Evolutionary conservation across 2,329 filamentous ascomycete species (phyloP), one percentile per base, ranked within the genome.

Genomic region (Cladosporium sp.): DNA sequence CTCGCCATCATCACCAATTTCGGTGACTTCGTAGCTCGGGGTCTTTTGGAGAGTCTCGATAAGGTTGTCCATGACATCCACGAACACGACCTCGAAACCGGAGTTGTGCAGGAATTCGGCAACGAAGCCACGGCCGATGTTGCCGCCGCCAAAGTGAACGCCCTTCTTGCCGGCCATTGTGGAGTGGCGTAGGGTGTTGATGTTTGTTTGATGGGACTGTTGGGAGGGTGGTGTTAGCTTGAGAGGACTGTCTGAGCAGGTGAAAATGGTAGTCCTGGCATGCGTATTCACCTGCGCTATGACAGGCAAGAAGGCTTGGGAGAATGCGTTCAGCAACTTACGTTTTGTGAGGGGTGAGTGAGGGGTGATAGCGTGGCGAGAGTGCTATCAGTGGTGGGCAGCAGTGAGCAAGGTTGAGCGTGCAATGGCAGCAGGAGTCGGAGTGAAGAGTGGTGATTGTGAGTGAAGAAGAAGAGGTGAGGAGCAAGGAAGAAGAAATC

Each of bases 1-100:
- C 74, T 93, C 93, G 72, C 91, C 93, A 67, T 96, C 90, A 59
- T 88, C 85, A 70, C 93, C 93, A 72, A 97, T 92, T 82, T 97
- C 93, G 67, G 94, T 96, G 77, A 99, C 94, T 69, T 90, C 89
- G 86, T 98, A 99, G 16, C 88, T 90, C 65, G 88, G 84, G 58
- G 87, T 85, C 23, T 84, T 81, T 77, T 98, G 92, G 72, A 99
- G 86, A 62, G 85, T 81, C 73, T 94, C 84, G 78, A 98, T 95
- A 69, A 97, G 83, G 68, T 81, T 81, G 77, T 94, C 92, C 81
- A 93, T 89, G 71, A 99, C 93, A 84, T 99, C 95, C 73, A 96
- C 90, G 76, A 99, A 98, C 82, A 98, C 85, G 74, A 99, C 94
- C 77, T 97, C 92, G 78, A 93, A 99, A 77, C 92, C 93, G 14